Evolutionary conservation across 2,329 filamentous ascomycete species (phyloP).

Genomic region (Drechslerella dactyloides): DNA sequence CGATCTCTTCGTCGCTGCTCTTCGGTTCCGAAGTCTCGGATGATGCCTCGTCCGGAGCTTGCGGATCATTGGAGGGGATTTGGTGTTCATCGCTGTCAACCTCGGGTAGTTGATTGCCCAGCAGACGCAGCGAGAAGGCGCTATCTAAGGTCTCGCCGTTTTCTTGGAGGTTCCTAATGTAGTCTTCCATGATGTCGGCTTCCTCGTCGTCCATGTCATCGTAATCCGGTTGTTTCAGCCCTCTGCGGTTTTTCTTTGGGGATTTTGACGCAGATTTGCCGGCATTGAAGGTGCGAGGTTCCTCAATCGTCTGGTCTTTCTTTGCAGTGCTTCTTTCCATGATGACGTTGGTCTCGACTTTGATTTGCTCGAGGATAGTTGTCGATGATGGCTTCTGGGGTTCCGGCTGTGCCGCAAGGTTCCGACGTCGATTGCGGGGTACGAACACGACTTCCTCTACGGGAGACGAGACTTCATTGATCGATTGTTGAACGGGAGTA

Average conservation of each 20-base stretch:
- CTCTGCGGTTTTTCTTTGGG: background rate
- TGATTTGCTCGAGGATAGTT: background rate
- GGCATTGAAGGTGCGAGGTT: too few species aligned
- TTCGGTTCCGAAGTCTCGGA: background rate
- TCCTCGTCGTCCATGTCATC: slow-evolving; percentile 5
- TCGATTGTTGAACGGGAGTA: background rate
- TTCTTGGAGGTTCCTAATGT: slow-evolving; percentile 35
- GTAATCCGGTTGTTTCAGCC: background rate
- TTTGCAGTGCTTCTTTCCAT: background rate
- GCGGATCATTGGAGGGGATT: background rate
- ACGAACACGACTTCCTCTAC: slow-evolving; percentile 39
- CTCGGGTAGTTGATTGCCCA: slow-evolving; percentile 19
- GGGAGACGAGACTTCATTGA: slow-evolving; percentile 5
- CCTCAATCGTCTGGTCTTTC: too few species aligned
- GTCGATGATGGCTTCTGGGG: too few species aligned
- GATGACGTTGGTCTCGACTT: background rate
- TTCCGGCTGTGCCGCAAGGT: background rate
- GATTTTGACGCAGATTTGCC: background rate
- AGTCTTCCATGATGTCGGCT: slow-evolving; percentile 26
- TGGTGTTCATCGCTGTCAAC: background rate
- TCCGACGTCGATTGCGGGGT: slow-evolving; percentile 29
- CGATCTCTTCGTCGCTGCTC: background rate
- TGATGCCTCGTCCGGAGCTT: background rate
- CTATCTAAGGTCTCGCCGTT: slow-evolving; percentile 13
- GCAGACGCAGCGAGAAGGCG: slow-evolving; percentile 14